These are phyloP conservation scores for Xylariaceae sp. DNA, from an alignment of 2,329 filamentous ascomycete species.

Conservation along the genomic window DNA sequence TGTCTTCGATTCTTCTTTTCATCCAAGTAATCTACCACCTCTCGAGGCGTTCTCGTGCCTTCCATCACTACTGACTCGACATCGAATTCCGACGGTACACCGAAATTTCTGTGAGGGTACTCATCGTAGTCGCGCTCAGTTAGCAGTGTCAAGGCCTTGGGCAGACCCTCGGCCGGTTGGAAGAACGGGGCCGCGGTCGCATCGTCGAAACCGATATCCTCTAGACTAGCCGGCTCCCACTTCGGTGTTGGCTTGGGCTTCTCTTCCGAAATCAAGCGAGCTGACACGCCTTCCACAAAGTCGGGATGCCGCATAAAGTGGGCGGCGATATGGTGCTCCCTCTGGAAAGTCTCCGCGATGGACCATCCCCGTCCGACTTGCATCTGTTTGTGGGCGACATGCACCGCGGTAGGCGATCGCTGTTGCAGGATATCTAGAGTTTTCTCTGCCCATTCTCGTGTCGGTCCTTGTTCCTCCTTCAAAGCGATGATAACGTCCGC, in stretches of 20 bases:
- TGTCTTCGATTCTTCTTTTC: slow-evolving; percentile 56
- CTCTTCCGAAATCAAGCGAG: slow-evolving; percentile 66
- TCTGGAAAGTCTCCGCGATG: slow-evolving; percentile 78
- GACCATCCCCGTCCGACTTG: slow-evolving; percentile 68
- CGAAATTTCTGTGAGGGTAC: slow-evolving; percentile 68
- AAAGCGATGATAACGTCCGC: slow-evolving; percentile 67
- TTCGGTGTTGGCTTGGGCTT: slow-evolving; percentile 47
- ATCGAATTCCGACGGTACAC: slow-evolving; percentile 67
- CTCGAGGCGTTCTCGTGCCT: slow-evolving; percentile 39
- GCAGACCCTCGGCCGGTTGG: slow-evolving; percentile 37
- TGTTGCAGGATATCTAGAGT: slow-evolving; percentile 69
- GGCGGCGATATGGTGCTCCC: slow-evolving; percentile 77
- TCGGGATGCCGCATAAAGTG: slow-evolving; percentile 89
- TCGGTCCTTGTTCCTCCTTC: slow-evolving; percentile 46
- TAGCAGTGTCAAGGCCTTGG: slow-evolving; percentile 56
- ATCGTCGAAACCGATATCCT: slow-evolving; percentile 54
- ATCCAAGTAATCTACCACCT: slow-evolving; percentile 61
- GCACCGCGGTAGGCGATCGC: slow-evolving; percentile 80
- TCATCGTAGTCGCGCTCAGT: slow-evolving; percentile 57
- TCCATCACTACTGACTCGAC: slow-evolving; percentile 41
- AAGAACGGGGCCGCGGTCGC: slow-evolving; percentile 66
- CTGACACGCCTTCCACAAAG: slow-evolving; percentile 86
- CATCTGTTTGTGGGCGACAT: slow-evolving; percentile 81
- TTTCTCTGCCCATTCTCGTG: slow-evolving; percentile 69
- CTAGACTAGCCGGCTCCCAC: slow-evolving; percentile 71